Conservation (phyloP, 768 basidiomycete species). For the Macrolepiota fuliginosa region DNA sequence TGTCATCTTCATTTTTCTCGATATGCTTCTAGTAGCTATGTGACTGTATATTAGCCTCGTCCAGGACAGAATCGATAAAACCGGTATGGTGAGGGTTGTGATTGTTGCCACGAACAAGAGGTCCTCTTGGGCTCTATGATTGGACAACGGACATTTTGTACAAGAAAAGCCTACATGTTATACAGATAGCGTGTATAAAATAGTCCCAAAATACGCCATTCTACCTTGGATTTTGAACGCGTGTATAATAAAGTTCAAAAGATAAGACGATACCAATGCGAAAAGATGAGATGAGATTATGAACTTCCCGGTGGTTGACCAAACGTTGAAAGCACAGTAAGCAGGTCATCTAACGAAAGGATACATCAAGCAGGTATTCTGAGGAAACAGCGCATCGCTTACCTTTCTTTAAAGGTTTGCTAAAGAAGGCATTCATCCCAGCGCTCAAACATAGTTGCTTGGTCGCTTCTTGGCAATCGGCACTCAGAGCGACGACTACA, state of each 20-base stretch:
- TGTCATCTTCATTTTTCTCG: neutral
- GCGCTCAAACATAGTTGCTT: conserved; percentile 74
- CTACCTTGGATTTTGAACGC: neutral
- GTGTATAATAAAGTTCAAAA: neutral
- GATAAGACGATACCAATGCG: neutral
- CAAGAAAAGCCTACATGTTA: neutral
- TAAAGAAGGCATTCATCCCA: conserved; percentile 77
- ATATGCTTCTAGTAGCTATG: neutral
- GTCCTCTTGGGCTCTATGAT: neutral
- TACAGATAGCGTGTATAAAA: neutral
- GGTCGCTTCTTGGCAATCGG: conserved; percentile 76
- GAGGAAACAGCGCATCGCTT: conserved; percentile 10
- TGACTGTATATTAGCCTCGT: neutral
- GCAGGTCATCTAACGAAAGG: conserved; percentile 43
- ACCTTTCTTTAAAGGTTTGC: conserved; percentile 69
- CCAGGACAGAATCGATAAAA: neutral
- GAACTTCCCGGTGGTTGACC: conserved; percentile 25
- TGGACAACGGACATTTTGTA: neutral
- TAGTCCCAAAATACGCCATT: neutral
- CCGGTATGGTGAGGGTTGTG: neutral
- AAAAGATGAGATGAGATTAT: neutral
- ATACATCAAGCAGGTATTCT: neutral
- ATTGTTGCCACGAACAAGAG: neutral
- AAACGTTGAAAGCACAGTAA: conserved; percentile 53
- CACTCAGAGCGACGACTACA: conserved; percentile 68